Evolutionary conservation across 2,329 filamentous ascomycete genomes (phyloP).

Genomic region (Biscogniauxia mediterranea): DNA sequence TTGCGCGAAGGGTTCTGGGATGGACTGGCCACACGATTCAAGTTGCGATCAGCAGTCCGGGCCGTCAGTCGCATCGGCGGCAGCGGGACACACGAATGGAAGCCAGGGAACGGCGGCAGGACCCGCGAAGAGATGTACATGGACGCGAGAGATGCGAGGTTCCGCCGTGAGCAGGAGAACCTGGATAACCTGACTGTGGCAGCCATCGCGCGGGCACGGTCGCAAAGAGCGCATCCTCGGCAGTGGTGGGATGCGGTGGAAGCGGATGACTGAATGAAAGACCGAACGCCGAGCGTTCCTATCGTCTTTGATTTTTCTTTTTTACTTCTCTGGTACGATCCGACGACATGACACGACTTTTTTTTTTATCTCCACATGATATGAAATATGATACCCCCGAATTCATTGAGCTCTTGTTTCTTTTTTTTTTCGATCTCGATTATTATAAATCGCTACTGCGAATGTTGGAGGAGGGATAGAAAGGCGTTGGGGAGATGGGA

Average conservation of each 20-base stretch:
- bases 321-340: not conserved
- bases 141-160: slow-evolving; percentile 48
- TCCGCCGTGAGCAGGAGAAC: slow-evolving; percentile 48
- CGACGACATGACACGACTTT: not conserved
- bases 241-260: slow-evolving; percentile 43
- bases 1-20: slow-evolving; percentile 39
- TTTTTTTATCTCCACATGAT: not conserved
- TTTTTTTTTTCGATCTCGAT: not conserved
- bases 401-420: not conserved
- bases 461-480: too few species aligned
- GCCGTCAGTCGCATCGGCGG: slow-evolving; percentile 1
- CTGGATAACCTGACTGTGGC: slow-evolving; percentile 22
- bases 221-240: slow-evolving; percentile 15
- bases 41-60: slow-evolving; percentile 1
- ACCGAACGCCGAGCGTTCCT: slow-evolving; percentile 1
- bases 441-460: too few species aligned
- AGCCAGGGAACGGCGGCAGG: slow-evolving; percentile 36
- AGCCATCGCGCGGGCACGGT: slow-evolving; percentile 15
- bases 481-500: too few species aligned
- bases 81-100: slow-evolving; percentile 7
- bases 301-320: not conserved
- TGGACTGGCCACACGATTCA: slow-evolving; percentile 25
- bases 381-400: not conserved
- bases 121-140: slow-evolving; percentile 53
- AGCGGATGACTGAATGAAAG: slow-evolving; percentile 8